Base-by-base conservation (phyloP, 2,329 filamentous ascomycete genomes). In the Neopestalotiopsis sp. region DNA sequence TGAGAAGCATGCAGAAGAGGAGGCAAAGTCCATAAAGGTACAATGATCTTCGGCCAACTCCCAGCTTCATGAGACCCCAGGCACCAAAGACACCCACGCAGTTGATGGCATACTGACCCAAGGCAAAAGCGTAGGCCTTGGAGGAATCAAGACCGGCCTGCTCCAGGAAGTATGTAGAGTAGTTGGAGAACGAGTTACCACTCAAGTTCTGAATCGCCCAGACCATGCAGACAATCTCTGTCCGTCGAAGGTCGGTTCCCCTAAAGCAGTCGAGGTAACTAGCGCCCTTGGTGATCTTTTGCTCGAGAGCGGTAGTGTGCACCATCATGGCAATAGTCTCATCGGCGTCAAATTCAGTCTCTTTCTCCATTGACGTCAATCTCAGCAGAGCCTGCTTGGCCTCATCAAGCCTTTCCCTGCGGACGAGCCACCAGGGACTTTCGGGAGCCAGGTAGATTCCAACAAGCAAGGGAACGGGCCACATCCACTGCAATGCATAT, bases 301-400 rank as follows among this genome's bases (percentile, higher is more conserved):
- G 87, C 78, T 97, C 94, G 12, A 97, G 83, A 0, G 92, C 91
- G 0, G 92, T 95, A 0, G 94, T 97, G 77, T 97, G 93, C 1
- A 94, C 89, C 92, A 97, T 97, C 93, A 97, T 97, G 74, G 93
- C 91, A 64, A 97, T 86, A 0, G 93, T 96, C 81, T 96, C 93
- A 71, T 97, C 92, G 12, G 92, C 88, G 75, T 97, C 89, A 74
- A 96, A 95, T 70, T 91, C 87, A 0, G 89, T 91, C 70, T 94
- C 90, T 71, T 56, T 58, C 5, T 89, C 83, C 14, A 85, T 74
- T 74, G 86, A 91, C 5, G 91, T 93, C 24, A 94, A 82, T 3
- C 91, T 89, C 63, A 91, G 82, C 24, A 94, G 85, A 1, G 91
- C 83, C 61, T 83, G 81, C 81, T 92, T 92, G 38, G 92, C 92